phyloP scores from a whole-genome alignment of 2,329 filamentous ascomycete species.

The Chaetothyriales sp. region DNA sequence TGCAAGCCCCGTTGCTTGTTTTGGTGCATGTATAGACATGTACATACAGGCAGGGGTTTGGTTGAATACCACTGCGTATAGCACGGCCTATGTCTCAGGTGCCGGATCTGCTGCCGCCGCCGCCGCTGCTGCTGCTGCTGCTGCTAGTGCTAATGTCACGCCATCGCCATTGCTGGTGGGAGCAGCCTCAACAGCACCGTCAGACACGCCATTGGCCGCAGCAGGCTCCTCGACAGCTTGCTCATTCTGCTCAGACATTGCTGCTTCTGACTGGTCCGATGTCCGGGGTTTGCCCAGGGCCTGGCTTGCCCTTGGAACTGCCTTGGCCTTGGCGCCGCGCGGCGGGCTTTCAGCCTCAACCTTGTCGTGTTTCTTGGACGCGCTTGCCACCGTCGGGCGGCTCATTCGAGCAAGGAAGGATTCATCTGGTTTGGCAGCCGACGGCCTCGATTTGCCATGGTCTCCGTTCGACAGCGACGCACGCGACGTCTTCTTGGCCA shows the following conservation, averaged over 20 bases:
- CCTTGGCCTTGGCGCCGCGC: constrained; percentile 13
- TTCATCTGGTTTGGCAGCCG: constrained; percentile 30
- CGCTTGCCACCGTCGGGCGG: constrained; percentile 38
- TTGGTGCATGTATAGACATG: background rate
- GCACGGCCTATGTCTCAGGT: constrained; percentile 13
- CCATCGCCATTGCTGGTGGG: no score
- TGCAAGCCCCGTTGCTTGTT: background rate
- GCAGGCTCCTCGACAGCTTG: background rate
- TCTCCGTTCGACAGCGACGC: constrained; percentile 20
- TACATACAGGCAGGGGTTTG: background rate
- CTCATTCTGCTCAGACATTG: background rate
- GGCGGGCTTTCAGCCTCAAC: constrained; percentile 29
- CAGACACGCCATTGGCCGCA: background rate
- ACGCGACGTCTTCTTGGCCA: constrained; percentile 20
- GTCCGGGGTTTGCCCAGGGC: background rate
- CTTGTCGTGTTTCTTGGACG: constrained; percentile 36
- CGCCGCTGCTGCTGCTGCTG: no score
- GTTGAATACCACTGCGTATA: background rate
- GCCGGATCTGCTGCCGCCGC: constrained; percentile 4
- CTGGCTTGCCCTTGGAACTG: background rate
- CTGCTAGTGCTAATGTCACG: no score
- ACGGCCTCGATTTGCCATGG: constrained; percentile 29
- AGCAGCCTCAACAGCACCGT: background rate
- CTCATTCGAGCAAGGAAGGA: constrained; percentile 39
- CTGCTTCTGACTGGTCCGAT: background rate